phyloP scores from a whole-genome alignment of 768 basidiomycete genomes.

The Boletus reticulatus region DNA sequence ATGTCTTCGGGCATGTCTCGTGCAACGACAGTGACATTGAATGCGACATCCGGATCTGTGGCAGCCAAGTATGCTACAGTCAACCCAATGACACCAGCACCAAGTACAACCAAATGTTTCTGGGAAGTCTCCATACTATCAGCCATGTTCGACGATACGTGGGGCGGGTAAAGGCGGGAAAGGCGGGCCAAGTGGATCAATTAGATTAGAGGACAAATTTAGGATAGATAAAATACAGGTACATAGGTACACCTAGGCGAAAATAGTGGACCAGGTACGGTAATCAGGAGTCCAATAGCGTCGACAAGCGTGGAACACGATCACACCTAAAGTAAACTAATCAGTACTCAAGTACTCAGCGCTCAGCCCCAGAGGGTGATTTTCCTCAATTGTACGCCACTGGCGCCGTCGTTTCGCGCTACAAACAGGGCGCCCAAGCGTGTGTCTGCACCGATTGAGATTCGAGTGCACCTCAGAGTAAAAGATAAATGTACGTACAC shows the following conservation, averaged over 20 bases:
- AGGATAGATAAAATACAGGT: neutral
- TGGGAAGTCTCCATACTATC: constrained; percentile 1
- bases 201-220: neutral
- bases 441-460: constrained; percentile 28
- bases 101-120: constrained; percentile 31
- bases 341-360: too few species aligned
- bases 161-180: neutral
- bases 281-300: neutral
- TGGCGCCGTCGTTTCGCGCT: constrained; percentile 28
- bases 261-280: too few species aligned
- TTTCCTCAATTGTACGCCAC: constrained; percentile 37
- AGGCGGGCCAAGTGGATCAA: neutral
- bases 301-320: neutral
- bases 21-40: constrained; percentile 31
- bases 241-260: too few species aligned
- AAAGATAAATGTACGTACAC: constrained; percentile 23
- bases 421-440: constrained; percentile 43
- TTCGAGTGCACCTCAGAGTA: neutral
- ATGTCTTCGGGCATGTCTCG: constrained; percentile 37
- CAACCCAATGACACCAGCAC: constrained; percentile 40
- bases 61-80: constrained; percentile 35
- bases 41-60: constrained; percentile 16
- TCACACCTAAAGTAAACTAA: too few species aligned
- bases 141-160: constrained; percentile 12
- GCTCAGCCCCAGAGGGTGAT: constrained; percentile 41